Base-by-base conservation (phyloP, 2,329 filamentous ascomycete species). In the Taxawa tesnikishii region DNA sequence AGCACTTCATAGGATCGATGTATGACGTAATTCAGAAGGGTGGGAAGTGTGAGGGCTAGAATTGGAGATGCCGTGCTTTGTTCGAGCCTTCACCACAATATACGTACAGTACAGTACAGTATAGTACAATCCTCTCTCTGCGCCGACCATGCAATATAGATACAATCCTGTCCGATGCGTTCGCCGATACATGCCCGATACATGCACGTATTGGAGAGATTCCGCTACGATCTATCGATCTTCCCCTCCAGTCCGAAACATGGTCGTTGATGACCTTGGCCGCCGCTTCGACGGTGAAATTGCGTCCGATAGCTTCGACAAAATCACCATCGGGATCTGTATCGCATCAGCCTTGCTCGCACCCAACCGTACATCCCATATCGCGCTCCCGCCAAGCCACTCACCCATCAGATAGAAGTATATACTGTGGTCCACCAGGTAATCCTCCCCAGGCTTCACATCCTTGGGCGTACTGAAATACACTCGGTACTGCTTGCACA, bases 321-420 rank as follows among this genome's bases (percentile, higher is more conserved):
- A 98, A 98, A 56, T 98, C 87, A 13, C 88, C 88, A 46, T 96
- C 87, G 0, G 90, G 90, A 55, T 96, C 90, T 76, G 47, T 15
- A 19, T 8, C 6, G 15, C 11, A 21, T 40, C 18, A 36, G 28
- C 12, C 11, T 16, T 7, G 6, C 28, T 23, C 15, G 2, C 26
- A 12, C 13, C 11, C 19, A 28, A 13, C 3, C 12, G 3, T 5
- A 13, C 11, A 2, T 5, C 17, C 3, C 5, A 4, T 12, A 14
- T 18, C 15, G 11, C n/a, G 5, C 5, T 15, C 2, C 15, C 24
- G 6, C 12, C 23, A 12, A 26, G 14, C 4, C 17, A 61, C 69
- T 57, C 54, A 76, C 72, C 73, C 90, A 98, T 98, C 45, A 98
- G 63, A 58, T 98, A 98, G 51, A 98, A 98, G 67, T 98, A 98